Conservation (phyloP, 495 filamentous ascomycete species). For the Saxispiralis lemnorum region DNA sequence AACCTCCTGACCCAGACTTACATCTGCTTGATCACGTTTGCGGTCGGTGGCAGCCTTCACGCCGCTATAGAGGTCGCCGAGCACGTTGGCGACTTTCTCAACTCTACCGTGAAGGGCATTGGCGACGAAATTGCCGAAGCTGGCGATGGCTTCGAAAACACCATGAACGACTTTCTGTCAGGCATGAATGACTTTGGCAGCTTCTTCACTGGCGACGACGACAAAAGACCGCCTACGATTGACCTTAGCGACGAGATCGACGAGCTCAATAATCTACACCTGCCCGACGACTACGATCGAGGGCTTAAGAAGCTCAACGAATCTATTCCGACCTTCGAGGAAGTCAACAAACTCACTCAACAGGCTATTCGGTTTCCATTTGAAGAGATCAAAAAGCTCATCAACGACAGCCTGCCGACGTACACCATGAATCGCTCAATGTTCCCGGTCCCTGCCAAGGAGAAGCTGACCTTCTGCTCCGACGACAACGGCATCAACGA, state of each 20-base stretch:
- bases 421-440: constrained; percentile 61
- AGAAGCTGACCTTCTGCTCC: constrained; percentile 72
- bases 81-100: constrained; percentile 54
- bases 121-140: constrained; percentile 41
- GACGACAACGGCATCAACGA: constrained; percentile 64
- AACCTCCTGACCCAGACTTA: constrained; percentile 79
- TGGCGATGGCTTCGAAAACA: constrained; percentile 38
- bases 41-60: constrained; percentile 57
- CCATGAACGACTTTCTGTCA: constrained; percentile 39
- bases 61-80: constrained; percentile 49
- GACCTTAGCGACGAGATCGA: constrained; percentile 42
- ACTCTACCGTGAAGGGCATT: constrained; percentile 49
- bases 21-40: constrained; percentile 66
- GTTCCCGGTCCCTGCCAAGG: constrained; percentile 66
- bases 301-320: constrained; percentile 51
- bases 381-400: constrained; percentile 46
- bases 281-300: constrained; percentile 45
- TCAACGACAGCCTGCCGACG: constrained; percentile 45
- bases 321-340: constrained; percentile 62
- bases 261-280: constrained; percentile 48
- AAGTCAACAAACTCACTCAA: constrained; percentile 63
- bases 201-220: constrained; percentile 24
- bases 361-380: constrained; percentile 60
- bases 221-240: constrained; percentile 31
- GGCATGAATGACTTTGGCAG: constrained; percentile 28